phyloP scores from a whole-genome alignment of 106 monocot genomes.

The Chionographis japonica region DNA sequence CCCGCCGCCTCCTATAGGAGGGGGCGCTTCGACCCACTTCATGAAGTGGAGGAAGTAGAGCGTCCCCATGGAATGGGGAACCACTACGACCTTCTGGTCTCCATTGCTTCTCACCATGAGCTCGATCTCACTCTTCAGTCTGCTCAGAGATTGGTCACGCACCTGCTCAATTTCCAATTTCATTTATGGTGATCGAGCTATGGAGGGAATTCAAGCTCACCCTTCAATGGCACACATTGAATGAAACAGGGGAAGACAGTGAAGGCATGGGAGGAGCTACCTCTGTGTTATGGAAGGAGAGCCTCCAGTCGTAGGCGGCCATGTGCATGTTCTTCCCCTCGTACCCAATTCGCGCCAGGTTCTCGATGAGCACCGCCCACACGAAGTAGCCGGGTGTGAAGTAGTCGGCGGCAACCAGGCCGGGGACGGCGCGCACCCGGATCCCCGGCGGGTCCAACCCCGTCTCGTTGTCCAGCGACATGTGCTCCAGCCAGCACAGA shows the following conservation, averaged over 20 bases:
- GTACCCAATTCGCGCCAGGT: constrained; percentile 56
- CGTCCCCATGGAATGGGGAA: constrained; percentile 60
- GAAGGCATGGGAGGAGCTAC: constrained; percentile 10
- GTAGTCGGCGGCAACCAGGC: constrained; percentile 51
- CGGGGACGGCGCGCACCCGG: constrained; percentile 42
- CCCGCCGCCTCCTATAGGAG: constrained; percentile 54
- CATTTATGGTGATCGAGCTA: background rate
- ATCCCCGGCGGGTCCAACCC: constrained; percentile 58
- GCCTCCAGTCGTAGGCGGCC: constrained; percentile 66
- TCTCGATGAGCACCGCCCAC: constrained; percentile 55
- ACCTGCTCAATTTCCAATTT: constrained; percentile 21
- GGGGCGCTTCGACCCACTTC: constrained; percentile 64
- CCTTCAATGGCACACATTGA: background rate
- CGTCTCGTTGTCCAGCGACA: constrained; percentile 54
- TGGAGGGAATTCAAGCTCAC: background rate
- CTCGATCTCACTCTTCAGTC: constrained; percentile 55
- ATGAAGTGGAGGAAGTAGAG: constrained; percentile 62
- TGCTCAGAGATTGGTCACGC: constrained; percentile 45
- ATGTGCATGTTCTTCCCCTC: constrained; percentile 66
- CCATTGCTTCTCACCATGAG: constrained; percentile 45
- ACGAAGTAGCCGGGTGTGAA: constrained; percentile 56
- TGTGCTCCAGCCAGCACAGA: constrained; percentile 57
- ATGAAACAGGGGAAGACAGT: background rate
- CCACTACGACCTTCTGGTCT: constrained; percentile 50
- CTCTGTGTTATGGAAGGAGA: constrained; percentile 70